Evolutionary conservation across 2,329 filamentous ascomycete species (phyloP).

Genomic region (Paramyrothecium sp.): DNA sequence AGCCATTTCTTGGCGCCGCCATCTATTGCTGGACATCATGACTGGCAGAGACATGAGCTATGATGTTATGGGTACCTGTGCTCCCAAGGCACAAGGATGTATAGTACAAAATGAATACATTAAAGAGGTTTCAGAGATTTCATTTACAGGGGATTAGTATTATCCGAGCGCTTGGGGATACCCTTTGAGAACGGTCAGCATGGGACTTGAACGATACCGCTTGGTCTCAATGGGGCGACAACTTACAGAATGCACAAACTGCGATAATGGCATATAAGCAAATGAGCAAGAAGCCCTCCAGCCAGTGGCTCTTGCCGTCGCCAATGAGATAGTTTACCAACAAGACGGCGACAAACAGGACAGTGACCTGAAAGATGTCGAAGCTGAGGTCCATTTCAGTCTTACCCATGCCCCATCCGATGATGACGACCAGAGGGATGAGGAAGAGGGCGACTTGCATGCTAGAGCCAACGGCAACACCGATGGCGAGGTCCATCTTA

Average conservation of each 20-base stretch:
- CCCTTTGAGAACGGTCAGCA: background rate
- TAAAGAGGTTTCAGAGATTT: background rate
- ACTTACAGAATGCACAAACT: conserved; percentile 61
- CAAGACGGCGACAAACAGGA: conserved; percentile 79
- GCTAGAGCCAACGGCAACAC: conserved; percentile 75
- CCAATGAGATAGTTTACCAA: conserved; percentile 84
- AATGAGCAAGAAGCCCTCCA: conserved; percentile 75
- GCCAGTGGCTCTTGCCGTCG: conserved; percentile 80
- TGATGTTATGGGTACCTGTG: background rate
- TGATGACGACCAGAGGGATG: conserved; percentile 72
- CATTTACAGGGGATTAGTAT: background rate
- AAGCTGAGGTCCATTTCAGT: conserved; percentile 81
- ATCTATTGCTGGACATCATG: too few species aligned
- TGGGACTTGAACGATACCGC: too few species aligned
- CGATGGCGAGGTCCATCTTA: conserved; percentile 82
- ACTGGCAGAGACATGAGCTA: background rate
- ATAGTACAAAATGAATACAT: background rate
- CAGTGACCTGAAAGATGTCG: conserved; percentile 84
- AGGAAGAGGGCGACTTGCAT: conserved; percentile 82
- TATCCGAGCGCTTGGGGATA: background rate
- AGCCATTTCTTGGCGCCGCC: too few species aligned
- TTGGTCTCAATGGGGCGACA: background rate
- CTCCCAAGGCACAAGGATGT: background rate
- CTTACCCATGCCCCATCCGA: conserved; percentile 72
- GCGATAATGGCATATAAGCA: conserved; percentile 81